Conservation (phyloP, 345 rosid species). For the Psidium guajava region DNA sequence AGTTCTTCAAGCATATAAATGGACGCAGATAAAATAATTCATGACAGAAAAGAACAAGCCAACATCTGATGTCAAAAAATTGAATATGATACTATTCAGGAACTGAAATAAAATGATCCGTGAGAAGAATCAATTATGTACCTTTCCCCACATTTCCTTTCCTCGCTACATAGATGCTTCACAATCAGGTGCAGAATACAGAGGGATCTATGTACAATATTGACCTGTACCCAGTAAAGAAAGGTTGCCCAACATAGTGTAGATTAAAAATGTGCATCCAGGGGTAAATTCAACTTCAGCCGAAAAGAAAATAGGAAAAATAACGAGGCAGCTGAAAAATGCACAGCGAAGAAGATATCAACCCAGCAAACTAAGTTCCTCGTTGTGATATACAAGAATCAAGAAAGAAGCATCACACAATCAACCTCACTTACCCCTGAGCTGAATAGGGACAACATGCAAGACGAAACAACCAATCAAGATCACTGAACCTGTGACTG, state of each 20-base stretch:
- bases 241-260: neutral
- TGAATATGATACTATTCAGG: neutral
- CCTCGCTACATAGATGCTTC: constrained; percentile 44
- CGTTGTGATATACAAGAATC: neutral
- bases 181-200: constrained; percentile 39
- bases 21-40: neutral
- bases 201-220: constrained; percentile 47
- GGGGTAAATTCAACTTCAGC: neutral
- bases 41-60: neutral
- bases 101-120: neutral
- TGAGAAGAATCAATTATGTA: constrained; percentile 10
- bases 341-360: neutral
- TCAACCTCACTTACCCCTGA: neutral
- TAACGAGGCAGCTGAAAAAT: neutral
- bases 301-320: neutral
- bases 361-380: neutral
- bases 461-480: neutral
- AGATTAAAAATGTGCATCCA: neutral
- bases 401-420: neutral
- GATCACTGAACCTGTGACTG: neutral
- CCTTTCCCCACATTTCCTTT: constrained; percentile 43
- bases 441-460: neutral
- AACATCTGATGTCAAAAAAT: neutral
- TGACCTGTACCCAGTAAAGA: constrained; percentile 33
- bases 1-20: neutral